Evolutionary conservation across 2,329 filamentous ascomycete species (phyloP), one percentile per base, ranked within the genome.

Genomic region (Neobulgaria alba): DNA sequence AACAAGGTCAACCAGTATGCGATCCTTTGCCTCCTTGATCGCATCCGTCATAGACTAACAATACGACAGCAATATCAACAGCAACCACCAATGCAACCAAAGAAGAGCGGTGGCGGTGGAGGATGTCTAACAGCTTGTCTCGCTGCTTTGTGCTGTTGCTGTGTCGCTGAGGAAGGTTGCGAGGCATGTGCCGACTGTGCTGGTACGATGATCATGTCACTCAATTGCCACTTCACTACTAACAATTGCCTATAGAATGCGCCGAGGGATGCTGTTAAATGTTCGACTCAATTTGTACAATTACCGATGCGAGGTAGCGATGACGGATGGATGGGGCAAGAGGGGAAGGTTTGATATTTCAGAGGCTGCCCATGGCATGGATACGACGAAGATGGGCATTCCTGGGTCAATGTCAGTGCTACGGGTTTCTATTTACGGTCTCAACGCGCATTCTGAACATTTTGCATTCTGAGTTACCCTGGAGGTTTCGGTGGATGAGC

Each of bases 61-160:
- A 19, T 20, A 10, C 33, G 69, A 52, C 67, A 66, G 33, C 62
- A 63, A 33, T 66, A 67, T 46, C 61, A 57, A 10, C 66, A 58
- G 41, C 69, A 69, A 64, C 66, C 61, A 38, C 66, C 60, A 16
- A 58, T 55, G 33, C 52, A 55, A 8, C n/a, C 35, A 41, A 52
- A 55, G 19, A 54, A 58, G 29, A 59, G 62, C 36, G 59, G 61
- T 21, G 62, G 55, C 21, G 61, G 62, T 32, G 56, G 51, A 18
- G 64, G 66, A 40, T 71, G 67, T 48, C 57, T 71, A 32, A 59
- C 63, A 45, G 65, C 61, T 40, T 71, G 68, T 56, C 56, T 73
- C 9, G 69, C 68, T 19, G 61, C 64, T 10, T 49, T 70, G 29
- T 71, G 69, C 55, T 72, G 68, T 54, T 73, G 70, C 57, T 73